Evolutionary conservation across 768 basidiomycete species (phyloP), one percentile per base, ranked within the genome.

Genomic region (Xerocomellus amylosporus): DNA sequence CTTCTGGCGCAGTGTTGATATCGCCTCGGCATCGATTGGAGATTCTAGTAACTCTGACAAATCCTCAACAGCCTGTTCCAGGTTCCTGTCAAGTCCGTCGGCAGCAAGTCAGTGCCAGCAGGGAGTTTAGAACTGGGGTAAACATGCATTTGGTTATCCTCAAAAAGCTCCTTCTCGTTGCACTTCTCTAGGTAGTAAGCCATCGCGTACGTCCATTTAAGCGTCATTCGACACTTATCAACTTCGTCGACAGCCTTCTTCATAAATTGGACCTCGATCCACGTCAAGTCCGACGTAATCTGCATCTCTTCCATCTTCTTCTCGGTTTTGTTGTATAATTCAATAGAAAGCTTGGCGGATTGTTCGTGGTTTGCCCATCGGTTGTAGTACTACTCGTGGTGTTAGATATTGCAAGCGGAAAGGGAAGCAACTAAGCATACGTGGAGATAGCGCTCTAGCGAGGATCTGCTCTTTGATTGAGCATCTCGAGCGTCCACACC

Each of bases 301-400:
- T 98, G 97, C 88, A 98, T 96, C 74, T 97, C 93, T 72, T 98
- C 94, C 97, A 99, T 99, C 85, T 98, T 98, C 83, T 96, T 94
- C 81, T 99, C 95, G 13, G 96, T 98, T 77, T 94, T 94, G 52
- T 80, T 80, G 71, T 95, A 96, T 39, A 98, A 77, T 59, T 98
- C 93, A 15, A 90, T 71, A 17, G 96, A 94, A 47, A 99, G 86
- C 73, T 94, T 95, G 47, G 95, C 93, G n/a, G 95, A 97, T 69
- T 97, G 95, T 68, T 99, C 97, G 74, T 99, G 97, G 72, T 99
- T 99, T 8, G 97, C 92, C 91, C 93, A 99, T 38, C 97, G 91
- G 71, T 97, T 98, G 77, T 98, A 99, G 75, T 98, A 99, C 93
- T 97, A 59, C 5, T 37, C n/a, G 12, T 17, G 40, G 30, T 38